A percentile compares a stretch with the other conserved stretches of the same genome.
Evolutionary conservation across 441 rosid genomes (phyloP).

Genomic region (Breynia disticha): DNA sequence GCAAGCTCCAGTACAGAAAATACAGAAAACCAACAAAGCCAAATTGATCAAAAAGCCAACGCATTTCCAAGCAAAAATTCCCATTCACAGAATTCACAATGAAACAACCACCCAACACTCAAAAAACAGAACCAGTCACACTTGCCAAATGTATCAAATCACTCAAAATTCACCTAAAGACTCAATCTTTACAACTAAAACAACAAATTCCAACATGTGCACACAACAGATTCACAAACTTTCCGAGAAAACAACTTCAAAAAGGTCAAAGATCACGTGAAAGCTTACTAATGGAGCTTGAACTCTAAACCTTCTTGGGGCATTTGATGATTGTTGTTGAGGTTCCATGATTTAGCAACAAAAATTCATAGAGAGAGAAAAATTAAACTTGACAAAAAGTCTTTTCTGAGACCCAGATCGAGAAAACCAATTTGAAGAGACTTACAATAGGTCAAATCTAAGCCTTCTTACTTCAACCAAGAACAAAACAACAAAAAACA

Average conservation of each 20-base stretch:
- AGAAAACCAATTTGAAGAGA: slow-evolving; percentile 20
- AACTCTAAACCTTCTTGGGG: slow-evolving; percentile 53
- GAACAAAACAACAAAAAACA: not conserved
- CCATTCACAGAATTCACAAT: too few species aligned
- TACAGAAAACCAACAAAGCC: too few species aligned
- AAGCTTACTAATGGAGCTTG: slow-evolving; percentile 82
- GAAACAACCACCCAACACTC: slow-evolving; percentile 10
- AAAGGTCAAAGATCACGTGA: slow-evolving; percentile 14
- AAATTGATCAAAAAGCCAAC: too few species aligned
- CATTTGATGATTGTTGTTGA: slow-evolving; percentile 45
- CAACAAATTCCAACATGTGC: slow-evolving; percentile 11
- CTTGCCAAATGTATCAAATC: slow-evolving; percentile 1
- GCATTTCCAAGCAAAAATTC: too few species aligned
- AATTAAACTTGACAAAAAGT: slow-evolving; percentile 4
- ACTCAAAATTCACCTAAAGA: slow-evolving; percentile 4
- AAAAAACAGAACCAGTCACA: slow-evolving; percentile 7
- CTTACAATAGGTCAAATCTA: slow-evolving; percentile 20
- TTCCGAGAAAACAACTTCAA: not conserved
- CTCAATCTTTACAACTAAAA: slow-evolving; percentile 7
- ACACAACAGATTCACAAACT: slow-evolving; percentile 6
- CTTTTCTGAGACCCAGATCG: slow-evolving; percentile 27
- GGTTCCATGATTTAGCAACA: slow-evolving; percentile 51
- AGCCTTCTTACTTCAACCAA: slow-evolving; percentile 11
- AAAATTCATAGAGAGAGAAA: slow-evolving; percentile 28
- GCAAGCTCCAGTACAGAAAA: too few species aligned